Percentiles rank a stretch among this genome's conserved stretches.
Conservation (phyloP, 2,329 filamentous ascomycete species). For the Blastomyces silverae region DNA sequence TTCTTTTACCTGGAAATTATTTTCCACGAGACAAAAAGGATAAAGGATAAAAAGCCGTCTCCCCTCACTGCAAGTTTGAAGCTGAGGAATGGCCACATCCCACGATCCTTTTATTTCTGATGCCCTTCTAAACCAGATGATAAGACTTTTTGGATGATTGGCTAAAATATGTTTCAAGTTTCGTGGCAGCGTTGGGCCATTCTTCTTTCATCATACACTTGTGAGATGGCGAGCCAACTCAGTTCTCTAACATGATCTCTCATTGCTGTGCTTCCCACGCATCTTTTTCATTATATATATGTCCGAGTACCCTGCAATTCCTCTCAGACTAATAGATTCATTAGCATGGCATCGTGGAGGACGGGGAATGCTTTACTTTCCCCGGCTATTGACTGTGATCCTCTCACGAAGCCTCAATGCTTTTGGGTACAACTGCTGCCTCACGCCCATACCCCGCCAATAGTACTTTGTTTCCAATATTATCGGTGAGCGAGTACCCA, state of each 20-base stretch:
- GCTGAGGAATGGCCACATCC: not conserved
- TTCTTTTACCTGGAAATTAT: not conserved
- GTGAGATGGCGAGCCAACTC: not conserved
- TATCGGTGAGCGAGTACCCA: not conserved
- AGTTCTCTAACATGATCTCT: not conserved
- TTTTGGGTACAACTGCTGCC: not conserved
- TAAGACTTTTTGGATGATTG: not conserved
- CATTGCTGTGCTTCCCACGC: not conserved
- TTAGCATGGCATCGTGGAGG: not conserved
- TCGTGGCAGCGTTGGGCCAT: not conserved
- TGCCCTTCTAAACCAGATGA: not conserved
- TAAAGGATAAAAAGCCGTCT: not conserved
- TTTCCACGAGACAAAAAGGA: not conserved
- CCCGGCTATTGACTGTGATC: not conserved
- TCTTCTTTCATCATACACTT: not conserved
- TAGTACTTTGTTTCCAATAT: not conserved
- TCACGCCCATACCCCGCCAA: not conserved
- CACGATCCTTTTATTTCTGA: not conserved
- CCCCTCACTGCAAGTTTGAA: not conserved
- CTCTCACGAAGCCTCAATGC: not conserved
- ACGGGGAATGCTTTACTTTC: not conserved
- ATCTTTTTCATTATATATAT: not conserved
- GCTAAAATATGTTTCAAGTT: not conserved
- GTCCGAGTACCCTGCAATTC: not conserved
- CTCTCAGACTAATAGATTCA: not conserved